Conservation (phyloP, 331 rosid genomes). For the Pyracantha coccinea region DNA sequence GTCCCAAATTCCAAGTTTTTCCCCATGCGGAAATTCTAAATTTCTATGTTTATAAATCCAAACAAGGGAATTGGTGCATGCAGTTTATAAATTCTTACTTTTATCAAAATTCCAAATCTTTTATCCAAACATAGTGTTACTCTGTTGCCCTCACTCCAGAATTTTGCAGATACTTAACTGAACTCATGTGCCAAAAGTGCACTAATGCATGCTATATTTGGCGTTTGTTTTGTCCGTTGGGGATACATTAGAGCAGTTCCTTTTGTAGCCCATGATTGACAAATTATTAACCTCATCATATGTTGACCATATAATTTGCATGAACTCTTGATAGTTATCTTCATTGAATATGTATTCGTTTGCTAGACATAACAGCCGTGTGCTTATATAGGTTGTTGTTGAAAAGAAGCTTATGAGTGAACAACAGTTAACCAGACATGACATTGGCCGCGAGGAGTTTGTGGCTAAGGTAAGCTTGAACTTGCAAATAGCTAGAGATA, state of each 20-base stretch:
- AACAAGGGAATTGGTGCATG: no score
- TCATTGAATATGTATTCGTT: background rate
- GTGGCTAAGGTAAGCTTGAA: constrained; percentile 55
- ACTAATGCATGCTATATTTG: background rate
- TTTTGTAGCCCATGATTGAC: background rate
- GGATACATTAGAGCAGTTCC: background rate
- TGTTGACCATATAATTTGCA: background rate
- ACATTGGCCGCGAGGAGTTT: constrained; percentile 77
- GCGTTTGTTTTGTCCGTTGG: background rate
- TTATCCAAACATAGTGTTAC: no score
- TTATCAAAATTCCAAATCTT: no score
- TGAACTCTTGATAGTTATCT: background rate
- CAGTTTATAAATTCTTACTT: no score
- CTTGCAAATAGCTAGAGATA: background rate
- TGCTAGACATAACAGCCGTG: background rate
- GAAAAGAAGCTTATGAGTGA: constrained; percentile 96
- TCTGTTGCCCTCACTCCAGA: background rate
- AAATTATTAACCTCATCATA: background rate
- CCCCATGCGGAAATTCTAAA: no score
- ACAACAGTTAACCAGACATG: constrained; percentile 61
- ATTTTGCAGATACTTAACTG: background rate
- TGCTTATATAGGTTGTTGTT: constrained; percentile 70
- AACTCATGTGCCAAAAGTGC: background rate
- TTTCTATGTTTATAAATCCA: no score
- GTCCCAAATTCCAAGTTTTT: no score